Base-by-base conservation (phyloP, 169 alveolate genomes). In the Cystoisospora suis region DNA sequence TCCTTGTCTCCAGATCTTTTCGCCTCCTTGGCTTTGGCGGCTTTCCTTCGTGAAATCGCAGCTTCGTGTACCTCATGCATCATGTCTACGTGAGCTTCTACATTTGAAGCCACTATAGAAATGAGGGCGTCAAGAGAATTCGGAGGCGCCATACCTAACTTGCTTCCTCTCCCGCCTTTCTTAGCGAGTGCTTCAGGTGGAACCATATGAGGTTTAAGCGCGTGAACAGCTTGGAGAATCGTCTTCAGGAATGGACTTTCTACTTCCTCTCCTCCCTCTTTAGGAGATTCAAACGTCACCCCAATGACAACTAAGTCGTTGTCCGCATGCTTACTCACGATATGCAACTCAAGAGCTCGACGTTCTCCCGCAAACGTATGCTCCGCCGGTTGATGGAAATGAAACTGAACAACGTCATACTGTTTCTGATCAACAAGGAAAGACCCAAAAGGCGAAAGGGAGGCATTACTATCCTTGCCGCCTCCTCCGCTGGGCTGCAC, bases 341-440 rank as follows among this genome's bases (percentile, higher is more conserved):
- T 65, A 58, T 87, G 91, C 29, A 87, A 70, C 70, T 87, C 91
- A 7, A 70, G 69, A 2, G 69, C 88, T 15, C 86, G 58, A 40
- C 91, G 20, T 44, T 0, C 75, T n/a, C 40, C 58, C n/a, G 36
- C 69, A 40, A 61, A 87, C 7, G 91, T 87, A n/a, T 87, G 91
- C 49, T 87, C 91, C 3, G 91, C 83, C 0, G 91, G 91, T 7
- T 12, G 20, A 42, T 87, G 91, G 88, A 87, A 87, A 42, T 87
- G 91, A 58, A 87, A 87, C 61, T 87, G 87, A 12, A 59, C 27
- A 15, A 87, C 89, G 36, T 20, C 70, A 45, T 87, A 87, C 34
- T 23, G 58, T 17, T 86, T 86, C 15, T 47, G 69, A 32, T 38
- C 75, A 12, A 17, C 53, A 0, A 46, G 46, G 40, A 81, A 32